These are phyloP conservation scores for Pyrus hybrid DNA, from an alignment of 331 rosid genomes.

Conservation along the genomic window DNA sequence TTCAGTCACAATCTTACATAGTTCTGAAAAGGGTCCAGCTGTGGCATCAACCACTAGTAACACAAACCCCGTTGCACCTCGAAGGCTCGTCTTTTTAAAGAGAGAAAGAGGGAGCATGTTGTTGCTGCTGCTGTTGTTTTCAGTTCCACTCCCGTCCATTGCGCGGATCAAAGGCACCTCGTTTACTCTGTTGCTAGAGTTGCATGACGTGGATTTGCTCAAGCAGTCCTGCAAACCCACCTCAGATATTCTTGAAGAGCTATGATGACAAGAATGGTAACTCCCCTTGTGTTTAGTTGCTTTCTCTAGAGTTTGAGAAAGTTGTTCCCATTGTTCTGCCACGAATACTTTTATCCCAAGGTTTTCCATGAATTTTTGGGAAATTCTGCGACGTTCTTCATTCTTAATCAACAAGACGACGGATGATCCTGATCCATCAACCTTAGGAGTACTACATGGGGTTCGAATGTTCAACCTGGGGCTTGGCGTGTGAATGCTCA, in stretches of 20 bases:
- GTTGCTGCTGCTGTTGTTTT: background rate
- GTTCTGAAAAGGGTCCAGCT: slow-evolving; percentile 33
- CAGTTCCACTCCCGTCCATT: slow-evolving; percentile 15
- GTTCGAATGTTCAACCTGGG: slow-evolving; percentile 13
- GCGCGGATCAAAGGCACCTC: slow-evolving; percentile 23
- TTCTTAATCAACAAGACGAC: slow-evolving; percentile 42
- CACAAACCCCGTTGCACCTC: slow-evolving; percentile 25
- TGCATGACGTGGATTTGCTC: slow-evolving; percentile 25
- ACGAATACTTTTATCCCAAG: slow-evolving; percentile 47
- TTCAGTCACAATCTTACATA: slow-evolving; percentile 22
- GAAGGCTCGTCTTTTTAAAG: slow-evolving; percentile 23
- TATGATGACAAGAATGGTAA: slow-evolving; percentile 12
- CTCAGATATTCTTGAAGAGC: slow-evolving; percentile 30
- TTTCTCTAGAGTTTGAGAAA: slow-evolving; percentile 30
- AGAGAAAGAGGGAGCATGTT: slow-evolving; percentile 24
- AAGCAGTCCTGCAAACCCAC: slow-evolving; percentile 19
- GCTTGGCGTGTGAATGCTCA: background rate
- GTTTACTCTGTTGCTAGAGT: slow-evolving; percentile 12
- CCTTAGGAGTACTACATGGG: slow-evolving; percentile 18
- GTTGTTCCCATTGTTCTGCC: slow-evolving; percentile 31
- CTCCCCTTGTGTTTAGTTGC: slow-evolving; percentile 23
- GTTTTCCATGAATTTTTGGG: slow-evolving; percentile 49
- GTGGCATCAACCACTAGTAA: slow-evolving; percentile 45
- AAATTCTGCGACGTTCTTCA: slow-evolving; percentile 21
- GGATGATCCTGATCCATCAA: slow-evolving; percentile 43